Evolutionary conservation across 2,329 filamentous ascomycete genomes (phyloP), one percentile per base, ranked within the genome.

Genomic region (Curvularia eragrostidis): DNA sequence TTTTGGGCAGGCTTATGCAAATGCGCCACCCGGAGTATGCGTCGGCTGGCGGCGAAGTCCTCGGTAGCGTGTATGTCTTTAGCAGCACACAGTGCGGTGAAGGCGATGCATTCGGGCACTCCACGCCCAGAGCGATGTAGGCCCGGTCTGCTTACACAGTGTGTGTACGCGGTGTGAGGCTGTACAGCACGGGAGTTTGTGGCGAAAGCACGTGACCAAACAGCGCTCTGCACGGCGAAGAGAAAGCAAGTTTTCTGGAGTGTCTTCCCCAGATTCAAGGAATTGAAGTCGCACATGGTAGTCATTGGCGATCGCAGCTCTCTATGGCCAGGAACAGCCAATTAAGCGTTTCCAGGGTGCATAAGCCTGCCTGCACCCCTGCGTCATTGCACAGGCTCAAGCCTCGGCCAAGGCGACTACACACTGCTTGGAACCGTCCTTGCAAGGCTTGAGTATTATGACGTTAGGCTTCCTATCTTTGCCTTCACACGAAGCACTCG

Each of bases 401-500:
- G 64, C 60, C 52, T 39, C 39, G 43, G 54, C 57, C 51, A 67
- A 62, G 61, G 43, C 41, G n/a, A 36, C 39, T 36, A 48, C 41
- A 42, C 26, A 28, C 18, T 36, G 52, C 50, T 57, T 57, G 49
- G 43, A 41, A 38, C 10, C 2, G 24, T 30, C 38, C 58, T 60
- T 56, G 56, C 58, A 56, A 65, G 61, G 63, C 67, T 70, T 70
- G 48, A 58, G 47, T 23, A 23, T 59, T 21, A 59, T 70, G 67
- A 70, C 67, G 64, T 32, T 47, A 54, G 59, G 58, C 55, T 64
- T 58, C 46, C 62, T 54, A 30, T 36, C 7, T 55, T 53, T 41
- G 23, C 12, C 32, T 48, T 46, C 47, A 39, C n/a, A 18, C 21
- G 15, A 21, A 34, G 18, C 54, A 48, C 38, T 44, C 32, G 13